phyloP scores from a whole-genome alignment of 257 asterid species.

The Penstemon barbatus region DNA sequence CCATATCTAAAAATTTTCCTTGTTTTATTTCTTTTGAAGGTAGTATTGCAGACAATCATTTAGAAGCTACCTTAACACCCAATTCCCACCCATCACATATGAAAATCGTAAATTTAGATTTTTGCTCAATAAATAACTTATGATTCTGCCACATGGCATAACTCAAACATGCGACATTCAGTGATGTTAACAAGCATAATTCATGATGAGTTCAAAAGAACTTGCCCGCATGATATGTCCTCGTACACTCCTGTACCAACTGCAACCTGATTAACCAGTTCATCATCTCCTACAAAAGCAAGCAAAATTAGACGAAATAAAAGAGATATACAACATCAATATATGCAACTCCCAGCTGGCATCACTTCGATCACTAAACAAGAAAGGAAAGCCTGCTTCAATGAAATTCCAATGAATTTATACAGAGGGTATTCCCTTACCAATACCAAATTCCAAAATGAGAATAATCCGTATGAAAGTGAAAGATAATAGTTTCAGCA shows the following conservation, averaged over 20 bases:
- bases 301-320: neutral
- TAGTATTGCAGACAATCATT: neutral
- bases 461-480: neutral
- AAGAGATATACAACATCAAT: neutral
- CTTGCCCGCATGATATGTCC: constrained; percentile 77
- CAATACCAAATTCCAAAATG: neutral
- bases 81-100: constrained; percentile 1
- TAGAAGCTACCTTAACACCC: neutral
- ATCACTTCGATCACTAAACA: neutral
- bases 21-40: neutral
- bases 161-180: constrained; percentile 2
- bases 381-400: constrained; percentile 10
- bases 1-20: neutral
- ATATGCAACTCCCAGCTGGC: constrained; percentile 21
- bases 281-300: constrained; percentile 47
- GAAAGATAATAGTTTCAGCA: constrained; percentile 8
- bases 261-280: constrained; percentile 59
- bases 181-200: constrained; percentile 6
- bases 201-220: constrained; percentile 24
- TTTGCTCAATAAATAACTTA: constrained; percentile 10
- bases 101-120: constrained; percentile 1
- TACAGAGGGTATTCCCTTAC: neutral
- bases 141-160: constrained; percentile 3
- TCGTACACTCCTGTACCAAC: constrained; percentile 76
- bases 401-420: constrained; percentile 18